Evolutionary conservation across 352 stramenopile species (phyloP), one percentile per base, ranked within the genome.

Genomic region (Phytopythium kandeliae): DNA sequence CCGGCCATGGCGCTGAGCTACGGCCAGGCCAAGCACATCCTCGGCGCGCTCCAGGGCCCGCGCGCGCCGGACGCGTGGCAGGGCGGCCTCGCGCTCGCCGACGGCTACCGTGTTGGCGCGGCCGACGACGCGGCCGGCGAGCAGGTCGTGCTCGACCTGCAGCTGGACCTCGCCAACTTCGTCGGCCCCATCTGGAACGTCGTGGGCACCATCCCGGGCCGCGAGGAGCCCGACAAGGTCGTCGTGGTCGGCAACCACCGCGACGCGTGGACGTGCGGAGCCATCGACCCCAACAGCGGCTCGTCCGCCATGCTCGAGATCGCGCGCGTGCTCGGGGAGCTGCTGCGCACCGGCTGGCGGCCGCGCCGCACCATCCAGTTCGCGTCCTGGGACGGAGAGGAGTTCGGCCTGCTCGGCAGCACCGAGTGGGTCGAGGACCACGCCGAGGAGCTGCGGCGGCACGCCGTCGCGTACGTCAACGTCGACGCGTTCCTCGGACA

Each of bases 171-270:
- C 31, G 66, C 96, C 54, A 96, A 96, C 65, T 66, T 59, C 21
- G 65, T 92, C 22, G 70, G 67, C 4, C 67, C 73, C 13, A 91
- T 97, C 42, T 89, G 81, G 76, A 86, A 95, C 57, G 80, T 94
- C 4, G 78, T 95, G 33, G 78, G 70, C 46, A 80, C 70, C 16
- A 91, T 97, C 53, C 65, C 85, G 34, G 85, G 79, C 26, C 50
- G 57, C 0, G 60, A 71, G 16, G 62, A 79, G 31, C 66, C 83
- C 4, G 82, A 92, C 11, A 65, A 86, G 47, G 75, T 80, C 22
- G 74, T 96, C 15, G 30, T 96, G n/a, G 70, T 96, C 31, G 85
- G 86, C 33, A 97, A 97, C 62, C 89, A 97, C 57, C 80, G 89
- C 22, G 89, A 97, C 58, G 88, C 86, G 6, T 97, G 89, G 89